Percentiles rank a stretch among this genome's conserved stretches.
Evolutionary conservation across 345 rosid genomes (phyloP).

Genomic region (Dipteronia sinensis): DNA sequence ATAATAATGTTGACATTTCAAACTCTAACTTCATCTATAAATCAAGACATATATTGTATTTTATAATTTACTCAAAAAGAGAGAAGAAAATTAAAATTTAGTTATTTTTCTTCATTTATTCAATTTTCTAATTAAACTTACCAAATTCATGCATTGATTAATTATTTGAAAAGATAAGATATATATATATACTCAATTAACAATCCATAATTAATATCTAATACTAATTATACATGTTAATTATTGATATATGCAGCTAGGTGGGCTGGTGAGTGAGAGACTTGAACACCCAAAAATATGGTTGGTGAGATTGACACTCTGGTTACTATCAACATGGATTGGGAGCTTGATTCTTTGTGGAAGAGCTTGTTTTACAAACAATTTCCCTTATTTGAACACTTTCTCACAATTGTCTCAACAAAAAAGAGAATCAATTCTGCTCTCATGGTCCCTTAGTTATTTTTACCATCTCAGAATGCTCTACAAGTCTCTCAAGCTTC

Average conservation of each 20-base stretch:
- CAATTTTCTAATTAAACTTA: too few species aligned
- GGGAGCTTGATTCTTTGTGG: conserved; percentile 82
- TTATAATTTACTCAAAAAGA: too few species aligned
- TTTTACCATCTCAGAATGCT: conserved; percentile 53
- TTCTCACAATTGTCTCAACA: conserved; percentile 50
- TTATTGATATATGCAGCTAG: conserved; percentile 39
- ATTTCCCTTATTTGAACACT: conserved; percentile 52
- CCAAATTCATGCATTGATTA: too few species aligned
- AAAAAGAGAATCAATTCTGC: conserved; percentile 48
- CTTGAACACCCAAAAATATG: conserved; percentile 73
- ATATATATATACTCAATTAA: too few species aligned
- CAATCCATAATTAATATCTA: too few species aligned
- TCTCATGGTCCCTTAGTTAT: conserved; percentile 59
- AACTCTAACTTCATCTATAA: too few species aligned
- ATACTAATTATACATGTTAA: not conserved
- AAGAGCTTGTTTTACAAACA: conserved; percentile 39
- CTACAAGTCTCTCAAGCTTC: conserved; percentile 59
- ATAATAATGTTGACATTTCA: too few species aligned
- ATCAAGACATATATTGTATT: too few species aligned
- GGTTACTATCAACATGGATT: conserved; percentile 68
- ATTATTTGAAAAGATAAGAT: too few species aligned
- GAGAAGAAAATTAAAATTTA: too few species aligned
- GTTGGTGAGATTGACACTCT: conserved; percentile 52
- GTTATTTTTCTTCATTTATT: too few species aligned
- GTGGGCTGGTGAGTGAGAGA: conserved; percentile 54